These are phyloP conservation scores for Physcomitrellopsis africana DNA, from an alignment of 225 moss, liverwort and hornwort species.

Conservation along the genomic window DNA sequence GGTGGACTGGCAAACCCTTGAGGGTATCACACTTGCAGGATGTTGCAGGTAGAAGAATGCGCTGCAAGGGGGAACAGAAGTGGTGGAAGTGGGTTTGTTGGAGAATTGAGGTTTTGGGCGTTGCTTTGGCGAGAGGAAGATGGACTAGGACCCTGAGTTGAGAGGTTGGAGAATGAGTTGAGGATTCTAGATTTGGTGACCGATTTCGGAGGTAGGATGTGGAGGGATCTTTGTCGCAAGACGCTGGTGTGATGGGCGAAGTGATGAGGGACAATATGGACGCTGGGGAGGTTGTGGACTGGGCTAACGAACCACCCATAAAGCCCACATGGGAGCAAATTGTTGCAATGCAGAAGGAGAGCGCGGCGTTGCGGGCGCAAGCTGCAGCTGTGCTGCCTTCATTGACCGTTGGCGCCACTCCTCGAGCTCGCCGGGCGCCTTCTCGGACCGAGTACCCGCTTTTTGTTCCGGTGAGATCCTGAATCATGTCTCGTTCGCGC, in stretches of 20 bases:
- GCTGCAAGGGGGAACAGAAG: too few species aligned
- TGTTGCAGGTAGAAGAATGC: too few species aligned
- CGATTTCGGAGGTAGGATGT: conserved; percentile 27
- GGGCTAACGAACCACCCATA: conserved; percentile 38
- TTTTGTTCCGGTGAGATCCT: conserved; percentile 48
- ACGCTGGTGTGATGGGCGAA: conserved; percentile 46
- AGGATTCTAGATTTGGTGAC: neutral
- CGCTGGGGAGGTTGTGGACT: conserved; percentile 34
- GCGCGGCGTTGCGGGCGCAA: conserved; percentile 66
- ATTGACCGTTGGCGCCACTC: conserved; percentile 39
- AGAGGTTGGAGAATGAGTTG: too few species aligned
- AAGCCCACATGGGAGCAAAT: conserved; percentile 66
- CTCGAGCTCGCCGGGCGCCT: conserved; percentile 41
- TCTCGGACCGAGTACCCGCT: conserved; percentile 56
- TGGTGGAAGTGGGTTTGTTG: too few species aligned
- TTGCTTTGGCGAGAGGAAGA: too few species aligned
- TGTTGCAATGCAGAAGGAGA: conserved; percentile 64
- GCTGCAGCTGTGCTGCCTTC: conserved; percentile 51
- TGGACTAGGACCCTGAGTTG: too few species aligned
- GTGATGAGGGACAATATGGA: conserved; percentile 37
- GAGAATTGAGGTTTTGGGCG: too few species aligned
- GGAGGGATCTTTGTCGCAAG: conserved; percentile 12
- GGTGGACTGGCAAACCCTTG: too few species aligned
- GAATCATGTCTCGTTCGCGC: neutral
- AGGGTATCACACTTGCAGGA: too few species aligned